phyloP scores from a whole-genome alignment of 805 yeast species.

The Barnettozyma sucrosica region DNA sequence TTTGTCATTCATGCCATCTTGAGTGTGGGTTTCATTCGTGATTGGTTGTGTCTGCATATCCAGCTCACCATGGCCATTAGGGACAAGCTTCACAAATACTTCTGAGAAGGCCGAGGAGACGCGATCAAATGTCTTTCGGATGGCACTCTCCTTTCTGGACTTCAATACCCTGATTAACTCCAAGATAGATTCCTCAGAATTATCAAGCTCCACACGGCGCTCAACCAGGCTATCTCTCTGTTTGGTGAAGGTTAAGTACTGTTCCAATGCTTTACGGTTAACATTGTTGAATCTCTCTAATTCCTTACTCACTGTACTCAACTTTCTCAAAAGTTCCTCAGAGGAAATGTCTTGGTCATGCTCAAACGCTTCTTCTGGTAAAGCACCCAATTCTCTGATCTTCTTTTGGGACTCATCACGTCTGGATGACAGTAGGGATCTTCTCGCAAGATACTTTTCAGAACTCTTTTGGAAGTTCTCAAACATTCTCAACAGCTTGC shows the following conservation, averaged over 20 bases:
- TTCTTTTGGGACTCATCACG: slow-evolving; percentile 67
- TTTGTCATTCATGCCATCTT: slow-evolving; percentile 20
- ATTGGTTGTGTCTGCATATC: slow-evolving; percentile 41
- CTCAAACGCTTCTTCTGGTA: slow-evolving; percentile 79
- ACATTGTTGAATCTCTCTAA: slow-evolving; percentile 67
- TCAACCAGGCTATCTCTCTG: slow-evolving; percentile 62
- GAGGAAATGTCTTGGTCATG: slow-evolving; percentile 41
- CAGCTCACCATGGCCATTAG: slow-evolving; percentile 71
- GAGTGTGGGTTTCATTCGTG: slow-evolving; percentile 3
- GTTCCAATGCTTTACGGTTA: slow-evolving; percentile 86
- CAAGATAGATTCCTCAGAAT: slow-evolving; percentile 68
- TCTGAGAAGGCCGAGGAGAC: slow-evolving; percentile 69
- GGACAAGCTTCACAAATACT: slow-evolving; percentile 77
- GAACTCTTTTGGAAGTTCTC: slow-evolving; percentile 57
- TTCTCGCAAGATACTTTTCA: slow-evolving; percentile 60
- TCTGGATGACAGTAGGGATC: slow-evolving; percentile 50
- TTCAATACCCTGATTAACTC: slow-evolving; percentile 64
- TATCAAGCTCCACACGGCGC: slow-evolving; percentile 64
- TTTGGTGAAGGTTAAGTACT: slow-evolving; percentile 62
- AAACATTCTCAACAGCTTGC: slow-evolving; percentile 44
- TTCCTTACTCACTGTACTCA: slow-evolving; percentile 50
- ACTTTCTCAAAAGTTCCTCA: slow-evolving; percentile 44
- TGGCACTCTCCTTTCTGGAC: slow-evolving; percentile 76
- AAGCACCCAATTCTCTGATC: slow-evolving; percentile 78
- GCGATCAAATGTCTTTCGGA: slow-evolving; percentile 67